Base-by-base conservation (phyloP, 148 eudicot species). In the Suaeda aralocaspica region DNA sequence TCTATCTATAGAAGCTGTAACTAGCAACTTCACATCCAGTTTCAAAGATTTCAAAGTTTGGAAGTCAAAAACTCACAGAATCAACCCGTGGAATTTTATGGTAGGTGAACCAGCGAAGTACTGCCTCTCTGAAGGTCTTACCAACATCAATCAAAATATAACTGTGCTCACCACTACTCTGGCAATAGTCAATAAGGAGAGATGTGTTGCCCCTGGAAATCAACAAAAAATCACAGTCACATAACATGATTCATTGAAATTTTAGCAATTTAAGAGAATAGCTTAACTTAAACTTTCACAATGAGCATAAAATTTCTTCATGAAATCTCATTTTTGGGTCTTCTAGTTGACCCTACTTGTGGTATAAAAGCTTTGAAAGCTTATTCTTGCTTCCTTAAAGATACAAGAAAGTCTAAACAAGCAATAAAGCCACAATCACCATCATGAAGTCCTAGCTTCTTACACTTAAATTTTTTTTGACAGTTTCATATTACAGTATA, bases 191-290 rank as follows among this genome's bases (percentile, higher is more conserved):
- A 72, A 90, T 82, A 39, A 93, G 91, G 64, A 93, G 90, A 71
- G 98, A 93, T 57, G 98, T 93, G 73, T 93, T 93, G 84, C 96
- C 86, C 90, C 98, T 93, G 80, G 41, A 83, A 44, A 69, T 42
- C 36, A 46, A 78, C 16, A 44, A 50, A n/a, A 10, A 66, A 60
- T 34, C 70, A 59, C 21, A 33, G 7, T 50, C 14, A 67, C 25
- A 61, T 7, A 30, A 24, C 15, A 71, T 60, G 28, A 31, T 24
- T 72, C 58, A 29, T 30, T 26, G 14, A 28, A 30, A 24, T 45
- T n/a, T 36, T 49, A 29, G 26, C 6, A 16, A 55, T 48, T 19
- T 9, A 39, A 21, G 11, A 34, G 29, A 66, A 68, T 29, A 48
- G 26, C 62, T 58, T 22, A 39, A 44, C 6, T 69, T 53, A 9